Evolutionary conservation across 2,329 filamentous ascomycete species (phyloP), one percentile per base, ranked within the genome.

Genomic region (Hymenoscyphus occultus): DNA sequence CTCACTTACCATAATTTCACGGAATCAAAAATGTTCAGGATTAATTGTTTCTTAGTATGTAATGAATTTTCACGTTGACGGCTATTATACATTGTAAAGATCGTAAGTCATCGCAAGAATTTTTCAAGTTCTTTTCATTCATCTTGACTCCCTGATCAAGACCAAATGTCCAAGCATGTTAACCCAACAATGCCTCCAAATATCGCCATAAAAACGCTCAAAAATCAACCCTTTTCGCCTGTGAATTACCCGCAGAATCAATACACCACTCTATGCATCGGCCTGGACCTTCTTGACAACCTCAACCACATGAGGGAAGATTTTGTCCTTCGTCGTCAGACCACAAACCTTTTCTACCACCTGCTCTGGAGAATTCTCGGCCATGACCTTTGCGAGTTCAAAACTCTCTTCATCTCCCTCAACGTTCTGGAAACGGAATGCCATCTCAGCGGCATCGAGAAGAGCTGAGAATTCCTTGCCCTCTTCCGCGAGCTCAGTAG

Each of bases 351-450:
- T 86, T 76, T 83, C 81, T 57, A 94, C 91, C 9, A 94, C 90
- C 1, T 90, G 88, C 71, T 91, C 88, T 14, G 94, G 82, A 2
- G 83, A 82, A 74, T 90, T 85, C 68, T 88, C 84, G 67, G 90
- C 87, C 81, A 99, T 90, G 75, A 96, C 92, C 81, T 91, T 88
- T 74, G 92, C 91, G 12, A 99, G 84, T 79, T 96, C 89, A 70
- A 81, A 83, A 69, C 91, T 96, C 85, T 98, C 95, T 0, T 96
- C 91, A 69, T 99, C 95, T 13, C 88, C 93, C 72, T 93, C 86
- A 64, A 97, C 90, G 73, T 97, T 92, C 81, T 97, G 93, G 88
- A 98, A 99, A 69, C 90, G 91, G 77, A 99, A 89, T 6, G 92
- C 89, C 87, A 94, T 92, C 83, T 98, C 94, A 57, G 95, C 86